These are phyloP conservation scores for Prosopis cineraria DNA, from an alignment of 306 rosid genomes.

Conservation along the genomic window DNA sequence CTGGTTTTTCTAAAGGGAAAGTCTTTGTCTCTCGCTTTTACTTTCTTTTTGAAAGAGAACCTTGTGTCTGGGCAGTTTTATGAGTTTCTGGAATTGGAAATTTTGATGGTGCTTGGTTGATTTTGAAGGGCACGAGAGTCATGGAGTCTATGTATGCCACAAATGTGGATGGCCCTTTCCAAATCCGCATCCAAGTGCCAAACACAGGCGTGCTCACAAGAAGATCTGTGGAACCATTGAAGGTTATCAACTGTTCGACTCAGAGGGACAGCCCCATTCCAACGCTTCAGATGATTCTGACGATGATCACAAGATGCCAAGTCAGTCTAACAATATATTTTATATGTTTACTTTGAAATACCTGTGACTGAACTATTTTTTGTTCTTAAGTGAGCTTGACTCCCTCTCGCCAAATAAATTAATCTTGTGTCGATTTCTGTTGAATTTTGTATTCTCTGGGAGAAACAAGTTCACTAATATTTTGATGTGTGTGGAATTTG, in stretches of 20 bases:
- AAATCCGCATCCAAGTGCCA: conserved; percentile 71
- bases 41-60: not conserved
- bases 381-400: not conserved
- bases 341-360: conserved; percentile 6
- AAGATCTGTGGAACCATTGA: conserved; percentile 87
- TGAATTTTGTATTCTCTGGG: conserved; percentile 10
- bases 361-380: not conserved
- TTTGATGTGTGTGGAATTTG: conserved; percentile 35
- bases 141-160: conserved; percentile 57
- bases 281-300: conserved; percentile 66
- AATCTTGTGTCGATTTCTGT: not conserved
- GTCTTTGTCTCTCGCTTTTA: conserved; percentile 1
- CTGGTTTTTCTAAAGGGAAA: conserved; percentile 21
- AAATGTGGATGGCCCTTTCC: conserved; percentile 79
- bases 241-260: conserved; percentile 53
- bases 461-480: not conserved
- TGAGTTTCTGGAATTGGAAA: not conserved
- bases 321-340: conserved; percentile 9
- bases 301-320: conserved; percentile 51
- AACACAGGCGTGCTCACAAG: conserved; percentile 73
- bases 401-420: not conserved
- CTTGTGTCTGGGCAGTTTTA: not conserved
- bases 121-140: conserved; percentile 51
- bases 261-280: conserved; percentile 41
- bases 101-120: conserved; percentile 17